Conservation (phyloP, 805 yeast species). For the Yarrowia deformans region DNA sequence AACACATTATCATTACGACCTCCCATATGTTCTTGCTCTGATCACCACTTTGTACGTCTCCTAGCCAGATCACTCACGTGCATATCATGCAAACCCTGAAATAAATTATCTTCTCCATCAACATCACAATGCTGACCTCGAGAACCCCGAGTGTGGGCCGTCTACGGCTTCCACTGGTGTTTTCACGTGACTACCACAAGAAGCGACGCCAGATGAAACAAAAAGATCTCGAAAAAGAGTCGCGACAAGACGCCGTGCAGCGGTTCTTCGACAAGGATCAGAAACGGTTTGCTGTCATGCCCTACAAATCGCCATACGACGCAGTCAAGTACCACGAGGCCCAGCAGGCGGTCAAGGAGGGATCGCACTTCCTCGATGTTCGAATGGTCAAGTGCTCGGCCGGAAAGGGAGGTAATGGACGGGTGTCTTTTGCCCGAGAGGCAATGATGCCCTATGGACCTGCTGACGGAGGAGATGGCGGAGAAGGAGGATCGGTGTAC, state of each 20-base stretch:
- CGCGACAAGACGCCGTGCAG: constrained; percentile 29
- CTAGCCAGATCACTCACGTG: not conserved
- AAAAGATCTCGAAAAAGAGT: constrained; percentile 30
- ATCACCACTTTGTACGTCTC: too few species aligned
- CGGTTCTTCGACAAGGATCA: constrained; percentile 36
- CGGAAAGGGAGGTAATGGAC: constrained; percentile 91
- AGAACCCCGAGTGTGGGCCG: constrained; percentile 20
- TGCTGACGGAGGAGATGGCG: constrained; percentile 99
- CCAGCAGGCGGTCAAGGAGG: constrained; percentile 35
- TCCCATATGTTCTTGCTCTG: not conserved
- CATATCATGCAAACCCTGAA: constrained; percentile 20
- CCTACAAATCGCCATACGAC: constrained; percentile 39
- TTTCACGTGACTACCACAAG: constrained; percentile 22
- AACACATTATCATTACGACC: too few species aligned
- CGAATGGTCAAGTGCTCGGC: constrained; percentile 70
- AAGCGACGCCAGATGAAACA: constrained; percentile 18
- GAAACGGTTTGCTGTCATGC: constrained; percentile 17
- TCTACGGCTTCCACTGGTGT: constrained; percentile 35
- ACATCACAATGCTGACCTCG: constrained; percentile 26
- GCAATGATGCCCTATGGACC: constrained; percentile 88
- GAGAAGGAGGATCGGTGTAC: constrained; percentile 86
- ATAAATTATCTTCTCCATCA: constrained; percentile 17
- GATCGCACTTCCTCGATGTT: constrained; percentile 57
- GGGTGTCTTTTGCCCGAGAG: constrained; percentile 84
- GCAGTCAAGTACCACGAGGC: constrained; percentile 38